phyloP scores from a whole-genome alignment of 164 flowering plant genomes.

The Piper longum region DNA sequence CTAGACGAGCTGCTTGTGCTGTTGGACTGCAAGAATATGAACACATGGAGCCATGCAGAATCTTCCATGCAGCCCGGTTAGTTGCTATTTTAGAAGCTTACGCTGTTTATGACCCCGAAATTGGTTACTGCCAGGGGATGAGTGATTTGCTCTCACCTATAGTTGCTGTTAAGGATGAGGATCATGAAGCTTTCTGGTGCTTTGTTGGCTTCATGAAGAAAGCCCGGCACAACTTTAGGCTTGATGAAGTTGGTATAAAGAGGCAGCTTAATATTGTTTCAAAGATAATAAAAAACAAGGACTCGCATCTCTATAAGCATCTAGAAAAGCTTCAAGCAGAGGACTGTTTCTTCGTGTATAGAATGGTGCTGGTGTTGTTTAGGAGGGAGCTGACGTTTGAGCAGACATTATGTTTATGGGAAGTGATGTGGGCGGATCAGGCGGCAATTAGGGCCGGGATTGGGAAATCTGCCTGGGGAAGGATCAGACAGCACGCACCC shows the following conservation, averaged over 20 bases:
- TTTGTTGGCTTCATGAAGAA: slow-evolving; percentile 91
- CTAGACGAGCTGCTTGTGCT: slow-evolving; percentile 51
- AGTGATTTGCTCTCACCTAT: slow-evolving; percentile 94
- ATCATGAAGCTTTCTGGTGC: slow-evolving; percentile 95
- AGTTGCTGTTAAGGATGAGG: slow-evolving; percentile 60
- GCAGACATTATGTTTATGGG: slow-evolving; percentile 90
- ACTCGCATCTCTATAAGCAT: slow-evolving; percentile 80
- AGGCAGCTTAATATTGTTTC: slow-evolving; percentile 74
- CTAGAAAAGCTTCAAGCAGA: slow-evolving; percentile 79
- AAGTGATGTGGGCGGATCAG: slow-evolving; percentile 98
- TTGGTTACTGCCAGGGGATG: slow-evolving; percentile 98
- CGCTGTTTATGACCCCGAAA: slow-evolving; percentile 77
- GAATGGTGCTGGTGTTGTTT: slow-evolving; percentile 96
- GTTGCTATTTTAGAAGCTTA: slow-evolving; percentile 96
- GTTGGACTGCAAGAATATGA: slow-evolving; percentile 80
- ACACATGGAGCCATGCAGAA: slow-evolving; percentile 62
- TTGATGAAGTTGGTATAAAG: slow-evolving; percentile 80
- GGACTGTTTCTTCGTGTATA: slow-evolving; percentile 89
- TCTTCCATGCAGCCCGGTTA: slow-evolving; percentile 82
- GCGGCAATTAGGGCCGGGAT: slow-evolving; percentile 85
- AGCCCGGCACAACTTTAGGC: slow-evolving; percentile 87
- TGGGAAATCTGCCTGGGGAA: slow-evolving; percentile 77
- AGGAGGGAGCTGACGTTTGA: slow-evolving; percentile 78
- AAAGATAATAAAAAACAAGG: slow-evolving; percentile 75
- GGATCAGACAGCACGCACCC: slow-evolving; percentile 72